Percentiles rank a stretch among this genome's conserved stretches.
phyloP scores from a whole-genome alignment of 805 yeast species.

The Zygosaccharomyces lentus region DNA sequence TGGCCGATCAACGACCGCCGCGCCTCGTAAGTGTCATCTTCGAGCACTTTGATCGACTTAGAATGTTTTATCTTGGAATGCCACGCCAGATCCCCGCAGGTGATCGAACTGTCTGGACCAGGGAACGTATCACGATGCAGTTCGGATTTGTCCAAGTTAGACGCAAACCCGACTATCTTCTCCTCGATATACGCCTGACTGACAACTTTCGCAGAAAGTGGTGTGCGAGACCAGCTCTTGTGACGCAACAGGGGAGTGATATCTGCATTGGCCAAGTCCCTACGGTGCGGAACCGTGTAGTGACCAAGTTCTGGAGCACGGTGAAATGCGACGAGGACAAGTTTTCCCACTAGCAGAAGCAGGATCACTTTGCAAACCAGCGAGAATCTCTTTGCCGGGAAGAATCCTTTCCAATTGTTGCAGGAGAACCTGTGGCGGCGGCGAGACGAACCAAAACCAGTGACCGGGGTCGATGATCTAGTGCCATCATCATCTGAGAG shows the following conservation, averaged over 20 bases:
- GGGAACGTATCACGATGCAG: not conserved
- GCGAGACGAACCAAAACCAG: not conserved
- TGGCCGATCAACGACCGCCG: constrained; percentile 6
- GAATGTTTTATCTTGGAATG: constrained; percentile 10
- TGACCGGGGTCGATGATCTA: not conserved
- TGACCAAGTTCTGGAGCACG: not conserved
- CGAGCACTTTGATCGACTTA: constrained; percentile 3
- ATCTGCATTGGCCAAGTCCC: constrained; percentile 13
- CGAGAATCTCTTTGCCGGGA: not conserved
- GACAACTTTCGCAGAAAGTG: constrained; percentile 5
- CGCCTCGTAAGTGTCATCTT: constrained; percentile 9
- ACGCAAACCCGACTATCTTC: constrained; percentile 9
- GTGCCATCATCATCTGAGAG: not conserved
- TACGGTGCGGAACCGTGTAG: not conserved
- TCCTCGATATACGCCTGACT: constrained; percentile 7
- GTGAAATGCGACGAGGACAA: not conserved
- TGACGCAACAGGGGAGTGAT: constrained; percentile 8
- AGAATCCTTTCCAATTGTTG: not conserved
- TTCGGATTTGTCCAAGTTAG: constrained; percentile 12
- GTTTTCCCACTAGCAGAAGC: not conserved
- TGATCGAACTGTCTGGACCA: not conserved
- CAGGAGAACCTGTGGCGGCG: not conserved
- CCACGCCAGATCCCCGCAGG: constrained; percentile 16
- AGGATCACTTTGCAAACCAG: not conserved
- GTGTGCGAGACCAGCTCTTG: constrained; percentile 4